A percentile compares a stretch with the other conserved stretches of the same genome.
phyloP scores from a whole-genome alignment of 2,329 filamentous ascomycete genomes.

The Fusarium verrucosum region DNA sequence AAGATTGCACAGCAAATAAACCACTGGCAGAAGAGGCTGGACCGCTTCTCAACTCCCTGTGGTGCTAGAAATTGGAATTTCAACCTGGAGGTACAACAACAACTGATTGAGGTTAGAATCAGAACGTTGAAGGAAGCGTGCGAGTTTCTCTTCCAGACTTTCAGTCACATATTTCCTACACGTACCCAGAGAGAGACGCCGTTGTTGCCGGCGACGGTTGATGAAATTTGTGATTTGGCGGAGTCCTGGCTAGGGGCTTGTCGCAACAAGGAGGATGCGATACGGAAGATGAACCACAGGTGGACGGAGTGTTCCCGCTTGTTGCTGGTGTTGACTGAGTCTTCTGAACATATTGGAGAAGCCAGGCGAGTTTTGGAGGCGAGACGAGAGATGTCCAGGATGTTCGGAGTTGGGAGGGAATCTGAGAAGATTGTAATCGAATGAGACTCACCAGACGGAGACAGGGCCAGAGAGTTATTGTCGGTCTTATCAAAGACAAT shows the following conservation, averaged over 20 bases:
- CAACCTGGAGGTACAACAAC: background rate
- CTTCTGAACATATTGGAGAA: background rate
- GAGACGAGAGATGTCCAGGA: background rate
- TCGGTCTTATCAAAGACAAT: too few relatives aligned
- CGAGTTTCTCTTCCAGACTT: conserved; percentile 6
- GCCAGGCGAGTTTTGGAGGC: background rate
- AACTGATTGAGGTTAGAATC: background rate
- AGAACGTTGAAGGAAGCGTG: background rate
- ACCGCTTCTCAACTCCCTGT: background rate
- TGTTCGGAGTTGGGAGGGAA: conserved; percentile 12
- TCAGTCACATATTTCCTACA: background rate
- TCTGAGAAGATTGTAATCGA: conserved; percentile 7
- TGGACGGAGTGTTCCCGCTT: background rate
- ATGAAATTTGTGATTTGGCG: conserved; percentile 2
- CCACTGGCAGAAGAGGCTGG: background rate
- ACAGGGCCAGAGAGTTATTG: too few relatives aligned
- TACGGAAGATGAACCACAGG: background rate
- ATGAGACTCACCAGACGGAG: background rate
- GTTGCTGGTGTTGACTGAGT: background rate
- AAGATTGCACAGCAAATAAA: background rate
- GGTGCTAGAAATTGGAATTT: background rate
- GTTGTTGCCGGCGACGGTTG: background rate
- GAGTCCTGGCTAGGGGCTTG: conserved; percentile 1
- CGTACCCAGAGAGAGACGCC: background rate
- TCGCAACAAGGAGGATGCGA: background rate